Evolutionary conservation across 1,139 yeast genomes (phyloP).

Genomic region (Yamadazyma membranifaciens): DNA sequence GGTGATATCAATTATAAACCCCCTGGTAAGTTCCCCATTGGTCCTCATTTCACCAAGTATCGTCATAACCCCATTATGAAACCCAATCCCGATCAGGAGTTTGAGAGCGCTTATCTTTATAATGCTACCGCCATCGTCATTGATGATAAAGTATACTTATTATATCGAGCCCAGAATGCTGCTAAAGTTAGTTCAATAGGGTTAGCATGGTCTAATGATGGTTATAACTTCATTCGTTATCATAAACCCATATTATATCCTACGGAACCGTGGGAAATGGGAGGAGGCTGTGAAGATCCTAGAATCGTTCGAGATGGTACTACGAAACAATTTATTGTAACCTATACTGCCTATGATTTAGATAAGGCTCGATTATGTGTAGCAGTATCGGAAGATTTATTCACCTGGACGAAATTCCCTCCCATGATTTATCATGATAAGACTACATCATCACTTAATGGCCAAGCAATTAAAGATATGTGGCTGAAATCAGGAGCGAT

Average conservation of each 20-base stretch:
- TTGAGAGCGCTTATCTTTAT: slow-evolving; percentile 41
- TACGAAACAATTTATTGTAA: slow-evolving; percentile 34
- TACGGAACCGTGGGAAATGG: slow-evolving; percentile 40
- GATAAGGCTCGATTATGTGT: slow-evolving; percentile 39
- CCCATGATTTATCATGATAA: slow-evolving; percentile 38
- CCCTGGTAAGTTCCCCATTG: slow-evolving; percentile 41
- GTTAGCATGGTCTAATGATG: slow-evolving; percentile 44
- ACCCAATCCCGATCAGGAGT: slow-evolving; percentile 40
- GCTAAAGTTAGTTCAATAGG: slow-evolving; percentile 38
- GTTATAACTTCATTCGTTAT: slow-evolving; percentile 31
- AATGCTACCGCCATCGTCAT: slow-evolving; percentile 47
- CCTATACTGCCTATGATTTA: slow-evolving; percentile 44
- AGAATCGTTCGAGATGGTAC: slow-evolving; percentile 40
- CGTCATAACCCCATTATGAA: slow-evolving; percentile 36
- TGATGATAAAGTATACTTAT: slow-evolving; percentile 35
- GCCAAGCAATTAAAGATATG: slow-evolving; percentile 24
- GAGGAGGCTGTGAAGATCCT: slow-evolving; percentile 49
- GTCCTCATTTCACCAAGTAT: slow-evolving; percentile 37
- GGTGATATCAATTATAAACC: slow-evolving; percentile 36
- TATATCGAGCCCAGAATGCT: slow-evolving; percentile 42
- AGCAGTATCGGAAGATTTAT: slow-evolving; percentile 39
- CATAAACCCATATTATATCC: slow-evolving; percentile 35
- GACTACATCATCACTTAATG: slow-evolving; percentile 24
- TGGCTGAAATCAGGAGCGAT: slow-evolving; percentile 50
- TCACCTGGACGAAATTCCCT: slow-evolving; percentile 41